Percentiles rank a stretch among this genome's conserved stretches.
phyloP scores from a whole-genome alignment of 202 grass and related monocot species.

The Setaria italica region DNA sequence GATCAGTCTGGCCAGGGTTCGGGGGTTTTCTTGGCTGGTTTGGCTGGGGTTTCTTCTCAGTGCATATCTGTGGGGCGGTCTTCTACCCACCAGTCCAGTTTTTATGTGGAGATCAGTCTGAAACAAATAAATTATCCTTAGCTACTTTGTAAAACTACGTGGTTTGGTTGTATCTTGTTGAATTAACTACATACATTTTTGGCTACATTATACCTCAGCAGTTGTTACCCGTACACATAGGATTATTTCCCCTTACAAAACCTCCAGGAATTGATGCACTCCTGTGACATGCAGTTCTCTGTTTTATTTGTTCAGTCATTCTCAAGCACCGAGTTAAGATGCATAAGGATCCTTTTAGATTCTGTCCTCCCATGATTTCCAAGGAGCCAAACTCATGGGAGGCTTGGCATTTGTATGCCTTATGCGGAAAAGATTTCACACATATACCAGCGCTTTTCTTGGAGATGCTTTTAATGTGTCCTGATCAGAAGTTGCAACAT shows the following conservation, averaged over 20 bases:
- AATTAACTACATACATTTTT: neutral
- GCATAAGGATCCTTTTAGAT: conserved; percentile 5
- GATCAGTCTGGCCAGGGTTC: neutral
- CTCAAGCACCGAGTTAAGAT: neutral
- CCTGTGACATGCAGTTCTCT: neutral
- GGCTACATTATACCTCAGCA: neutral
- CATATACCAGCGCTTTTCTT: neutral
- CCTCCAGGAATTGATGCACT: neutral
- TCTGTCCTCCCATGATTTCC: conserved; percentile 10
- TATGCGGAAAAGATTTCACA: neutral
- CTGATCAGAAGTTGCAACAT: neutral
- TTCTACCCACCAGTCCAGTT: neutral
- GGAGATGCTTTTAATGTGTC: neutral
- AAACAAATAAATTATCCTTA: neutral
- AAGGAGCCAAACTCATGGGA: neutral
- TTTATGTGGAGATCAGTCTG: conserved; percentile 1
- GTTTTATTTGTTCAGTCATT: neutral
- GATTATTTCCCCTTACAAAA: neutral
- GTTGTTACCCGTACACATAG: neutral
- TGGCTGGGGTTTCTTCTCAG: neutral
- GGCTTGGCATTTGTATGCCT: neutral
- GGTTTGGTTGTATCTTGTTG: neutral
- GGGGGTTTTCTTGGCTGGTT: neutral
- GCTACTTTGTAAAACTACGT: neutral
- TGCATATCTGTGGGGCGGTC: neutral